Base-by-base conservation (phyloP, 495 filamentous ascomycete genomes). In the Xylaria nigripes region DNA sequence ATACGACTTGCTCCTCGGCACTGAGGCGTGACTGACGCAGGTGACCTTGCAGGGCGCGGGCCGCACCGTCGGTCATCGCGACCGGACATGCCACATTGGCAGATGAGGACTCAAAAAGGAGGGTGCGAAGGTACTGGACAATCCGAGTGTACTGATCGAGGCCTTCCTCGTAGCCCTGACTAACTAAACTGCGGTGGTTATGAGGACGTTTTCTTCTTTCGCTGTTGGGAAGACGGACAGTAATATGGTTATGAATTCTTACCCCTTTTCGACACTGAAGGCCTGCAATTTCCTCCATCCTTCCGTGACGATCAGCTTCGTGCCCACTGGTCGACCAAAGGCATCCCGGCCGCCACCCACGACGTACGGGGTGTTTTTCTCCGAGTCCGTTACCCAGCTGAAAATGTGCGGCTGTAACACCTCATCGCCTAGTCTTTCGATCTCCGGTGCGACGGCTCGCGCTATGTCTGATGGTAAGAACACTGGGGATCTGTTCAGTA, bases 41-140 rank as follows among this genome's bases (percentile, higher is more conserved):
- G 48, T 80, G 77, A 8, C 67, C 66, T 2, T 64, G 62, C 1
- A 86, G 70, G 15, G 86, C 67, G 18, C 71, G 72, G 10, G 82
- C 81, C 15, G 82, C 83, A 6, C 83, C 84, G 55, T 86, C 83
- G 0, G 76, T 76, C 83, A 86, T 86, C n/a, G 76, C 75, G 54
- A 74, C 76, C 0, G 84, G 83, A 58, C 84, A 86, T 21, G 29
- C 43, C 12, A 54, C 51, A 16, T 54, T 54, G 8, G 51, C 51
- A 16, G 75, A 81, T 13, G 82, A 84, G 5, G 73, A 78, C 15
- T 78, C 72, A 71, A 83, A 87, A 9, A 89, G 47, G 23, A 58
- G 64, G 48, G 63, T 78, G 56, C 85, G 80, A 6, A 73, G 58
- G 51, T 79, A 81, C 64, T 81, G 78, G 27, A 73, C 63, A 3